Evolutionary conservation across 345 rosid species (phyloP), one percentile per base, ranked within the genome.

Genomic region (Gossypium australe): DNA sequence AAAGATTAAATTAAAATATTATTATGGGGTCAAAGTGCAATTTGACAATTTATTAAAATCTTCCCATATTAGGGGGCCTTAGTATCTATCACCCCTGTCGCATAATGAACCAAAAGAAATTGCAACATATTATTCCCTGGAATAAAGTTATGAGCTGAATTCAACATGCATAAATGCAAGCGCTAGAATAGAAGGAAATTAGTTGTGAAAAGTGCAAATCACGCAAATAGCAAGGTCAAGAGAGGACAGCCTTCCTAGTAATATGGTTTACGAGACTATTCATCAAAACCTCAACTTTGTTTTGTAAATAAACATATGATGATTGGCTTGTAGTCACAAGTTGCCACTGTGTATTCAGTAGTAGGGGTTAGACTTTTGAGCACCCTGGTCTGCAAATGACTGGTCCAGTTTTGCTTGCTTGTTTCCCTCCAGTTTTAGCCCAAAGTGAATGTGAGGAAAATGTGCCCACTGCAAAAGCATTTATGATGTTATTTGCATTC

Each of bases 401-500:
- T 87, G 90, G 84, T 89, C 91, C 70, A 88, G 71, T 77, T 88
- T 89, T 41, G 85, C 86, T 81, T 86, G 86, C 85, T 85, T 86
- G 85, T 83, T 89, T 68, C 94, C 88, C 57, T 94, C 96, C 92
- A 89, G 81, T 86, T 92, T 92, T 76, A 89, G 74, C 53, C 97
- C 97, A 82, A 89, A 92, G 85, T 94, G 97, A 78, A 94, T 90
- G 82, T 90, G 97, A 69, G 98, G 98, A 73, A 88, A 94, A 86
- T 94, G 97, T 81, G 97, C 97, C 97, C 97, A 91, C 97, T 91
- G 83, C 84, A 84, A 53, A 48, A 25, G 57, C 77, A 53, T 45
- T 52, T 7, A 52, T 52, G 16, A 52, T 70, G 11, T 51, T 52
- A 29, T 5, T 52, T 29, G 2, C 60, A 51, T 18, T 1, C n/a